A percentile compares a stretch with the other conserved stretches of the same genome.
Evolutionary conservation across 257 asterid species (phyloP).

Genomic region (Echites panduratus): DNA sequence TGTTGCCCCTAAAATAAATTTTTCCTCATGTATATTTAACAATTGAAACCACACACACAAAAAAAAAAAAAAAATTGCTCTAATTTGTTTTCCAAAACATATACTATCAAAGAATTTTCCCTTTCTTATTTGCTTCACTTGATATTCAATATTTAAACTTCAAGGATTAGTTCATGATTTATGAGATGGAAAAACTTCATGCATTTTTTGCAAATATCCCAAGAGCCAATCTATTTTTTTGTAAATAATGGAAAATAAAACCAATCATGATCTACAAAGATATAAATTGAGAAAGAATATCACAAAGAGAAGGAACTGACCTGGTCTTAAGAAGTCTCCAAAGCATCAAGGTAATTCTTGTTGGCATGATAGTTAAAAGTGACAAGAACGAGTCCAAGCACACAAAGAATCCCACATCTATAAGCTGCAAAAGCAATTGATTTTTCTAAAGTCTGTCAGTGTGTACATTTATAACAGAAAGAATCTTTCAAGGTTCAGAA

Average conservation of each 20-base stretch:
- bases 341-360: constrained; percentile 50
- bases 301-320: constrained; percentile 42
- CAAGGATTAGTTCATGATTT: background rate
- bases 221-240: background rate
- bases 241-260: constrained; percentile 3
- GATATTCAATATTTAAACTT: background rate
- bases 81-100: background rate
- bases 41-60: too few species aligned
- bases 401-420: constrained; percentile 77
- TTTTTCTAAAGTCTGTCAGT: constrained; percentile 7
- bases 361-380: constrained; percentile 91
- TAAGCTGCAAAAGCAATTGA: constrained; percentile 60
- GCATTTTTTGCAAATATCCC: background rate
- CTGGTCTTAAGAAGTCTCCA: constrained; percentile 75
- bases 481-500: background rate
- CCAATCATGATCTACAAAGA: background rate
- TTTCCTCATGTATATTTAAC: too few species aligned
- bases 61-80: too few species aligned
- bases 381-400: constrained; percentile 95
- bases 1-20: too few species aligned
- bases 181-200: background rate
- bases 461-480: constrained; percentile 8
- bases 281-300: constrained; percentile 13
- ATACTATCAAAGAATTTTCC: background rate
- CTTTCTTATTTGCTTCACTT: background rate